These are phyloP conservation scores for Ormosia semicastrata DNA, from an alignment of 306 rosid genomes.

Conservation along the genomic window DNA sequence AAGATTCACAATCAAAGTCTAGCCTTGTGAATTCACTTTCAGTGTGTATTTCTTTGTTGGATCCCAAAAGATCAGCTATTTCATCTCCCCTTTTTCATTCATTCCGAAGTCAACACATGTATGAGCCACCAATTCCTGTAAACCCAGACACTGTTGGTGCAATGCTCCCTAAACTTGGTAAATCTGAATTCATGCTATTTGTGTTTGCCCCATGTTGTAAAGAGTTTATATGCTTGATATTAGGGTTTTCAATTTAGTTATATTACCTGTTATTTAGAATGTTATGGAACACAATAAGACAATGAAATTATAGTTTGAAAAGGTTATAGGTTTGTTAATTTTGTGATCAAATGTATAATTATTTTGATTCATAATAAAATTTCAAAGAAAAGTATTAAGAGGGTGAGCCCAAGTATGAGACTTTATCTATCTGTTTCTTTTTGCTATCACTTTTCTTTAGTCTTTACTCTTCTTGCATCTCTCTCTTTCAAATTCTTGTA, in stretches of 20 bases:
- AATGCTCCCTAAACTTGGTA: conserved; percentile 88
- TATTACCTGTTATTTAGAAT: conserved; percentile 8
- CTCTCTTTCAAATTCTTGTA: neutral
- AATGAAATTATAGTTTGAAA: neutral
- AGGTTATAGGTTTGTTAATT: neutral
- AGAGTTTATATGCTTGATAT: neutral
- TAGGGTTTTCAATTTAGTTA: conserved; percentile 8
- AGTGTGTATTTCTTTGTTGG: conserved; percentile 94
- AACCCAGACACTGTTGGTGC: conserved; percentile 82
- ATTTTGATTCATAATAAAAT: neutral
- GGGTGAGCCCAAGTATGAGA: neutral
- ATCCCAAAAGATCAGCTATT: conserved; percentile 76
- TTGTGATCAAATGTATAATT: neutral
- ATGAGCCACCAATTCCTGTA: conserved; percentile 73
- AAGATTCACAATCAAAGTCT: conserved; percentile 78
- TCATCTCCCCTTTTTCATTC: conserved; percentile 78
- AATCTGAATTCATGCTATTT: conserved; percentile 24
- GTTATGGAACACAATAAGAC: neutral
- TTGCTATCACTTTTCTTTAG: neutral
- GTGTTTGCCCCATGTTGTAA: neutral
- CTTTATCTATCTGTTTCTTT: neutral
- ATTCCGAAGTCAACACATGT: conserved; percentile 85
- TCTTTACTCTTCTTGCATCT: neutral
- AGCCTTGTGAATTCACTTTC: conserved; percentile 89
- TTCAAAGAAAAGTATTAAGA: neutral